phyloP scores from a whole-genome alignment of 345 rosid genomes.

The Lepidium didymum region DNA sequence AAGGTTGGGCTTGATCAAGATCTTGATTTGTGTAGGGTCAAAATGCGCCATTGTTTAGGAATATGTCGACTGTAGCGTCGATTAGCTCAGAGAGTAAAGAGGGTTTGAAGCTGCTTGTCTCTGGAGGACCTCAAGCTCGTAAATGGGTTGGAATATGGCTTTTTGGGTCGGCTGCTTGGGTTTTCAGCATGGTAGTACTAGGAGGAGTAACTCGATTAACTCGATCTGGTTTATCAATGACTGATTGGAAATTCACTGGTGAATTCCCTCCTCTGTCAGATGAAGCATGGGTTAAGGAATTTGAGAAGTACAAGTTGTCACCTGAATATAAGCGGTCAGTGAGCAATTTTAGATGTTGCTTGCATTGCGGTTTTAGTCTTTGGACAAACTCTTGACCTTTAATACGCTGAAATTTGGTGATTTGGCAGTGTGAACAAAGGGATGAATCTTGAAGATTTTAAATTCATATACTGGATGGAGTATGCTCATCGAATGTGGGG shows the following conservation, averaged over 20 bases:
- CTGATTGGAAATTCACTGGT: slow-evolving; percentile 91
- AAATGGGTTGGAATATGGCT: slow-evolving; percentile 93
- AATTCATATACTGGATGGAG: slow-evolving; percentile 98
- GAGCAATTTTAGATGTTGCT: neutral
- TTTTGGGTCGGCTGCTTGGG: slow-evolving; percentile 93
- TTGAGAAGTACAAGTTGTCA: slow-evolving; percentile 77
- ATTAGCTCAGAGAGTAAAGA: slow-evolving; percentile 42
- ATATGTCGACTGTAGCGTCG: slow-evolving; percentile 48
- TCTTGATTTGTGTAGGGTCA: slow-evolving; percentile 39
- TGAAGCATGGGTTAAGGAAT: slow-evolving; percentile 75
- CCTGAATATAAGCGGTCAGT: slow-evolving; percentile 80
- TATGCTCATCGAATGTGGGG: slow-evolving; percentile 99
- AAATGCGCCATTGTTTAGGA: slow-evolving; percentile 36
- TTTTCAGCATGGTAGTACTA: slow-evolving; percentile 83
- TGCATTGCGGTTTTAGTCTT: neutral
- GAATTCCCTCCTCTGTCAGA: slow-evolving; percentile 76
- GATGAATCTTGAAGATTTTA: slow-evolving; percentile 88
- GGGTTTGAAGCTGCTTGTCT: slow-evolving; percentile 66
- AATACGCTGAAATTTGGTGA: neutral
- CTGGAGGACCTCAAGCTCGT: slow-evolving; percentile 75
- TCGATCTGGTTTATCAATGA: slow-evolving; percentile 93
- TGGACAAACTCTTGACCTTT: neutral
- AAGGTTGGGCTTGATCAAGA: neutral
- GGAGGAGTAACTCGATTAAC: slow-evolving; percentile 87
- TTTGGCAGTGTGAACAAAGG: slow-evolving; percentile 74